phyloP scores from a whole-genome alignment of 495 filamentous ascomycete genomes.

The Arthonia radiata region DNA sequence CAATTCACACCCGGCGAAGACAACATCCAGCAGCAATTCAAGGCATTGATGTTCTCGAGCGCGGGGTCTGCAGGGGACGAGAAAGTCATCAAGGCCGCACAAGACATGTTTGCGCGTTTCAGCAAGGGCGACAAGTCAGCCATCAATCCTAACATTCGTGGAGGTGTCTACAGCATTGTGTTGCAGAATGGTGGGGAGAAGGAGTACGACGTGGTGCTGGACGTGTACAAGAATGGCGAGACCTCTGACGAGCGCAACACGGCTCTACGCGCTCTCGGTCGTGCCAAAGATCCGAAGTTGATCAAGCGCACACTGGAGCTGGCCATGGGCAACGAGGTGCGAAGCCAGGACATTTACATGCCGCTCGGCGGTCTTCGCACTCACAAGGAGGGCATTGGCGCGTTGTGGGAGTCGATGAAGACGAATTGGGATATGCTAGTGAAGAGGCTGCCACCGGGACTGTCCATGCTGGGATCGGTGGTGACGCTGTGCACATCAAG shows the following conservation, averaged over 20 bases:
- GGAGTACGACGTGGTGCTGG: slow-evolving; percentile 56
- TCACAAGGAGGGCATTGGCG: slow-evolving; percentile 54
- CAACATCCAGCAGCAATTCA: slow-evolving; percentile 75
- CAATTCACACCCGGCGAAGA: slow-evolving; percentile 57
- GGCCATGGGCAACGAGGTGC: slow-evolving; percentile 53
- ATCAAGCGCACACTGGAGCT: slow-evolving; percentile 47
- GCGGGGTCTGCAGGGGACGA: slow-evolving; percentile 43
- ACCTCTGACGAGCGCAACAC: slow-evolving; percentile 89
- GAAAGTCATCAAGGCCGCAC: slow-evolving; percentile 31
- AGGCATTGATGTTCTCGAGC: slow-evolving; percentile 39
- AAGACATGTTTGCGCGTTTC: slow-evolving; percentile 51
- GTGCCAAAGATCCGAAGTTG: slow-evolving; percentile 48
- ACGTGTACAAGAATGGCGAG: slow-evolving; percentile 63
- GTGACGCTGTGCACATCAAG: slow-evolving; percentile 62
- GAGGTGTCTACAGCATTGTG: slow-evolving; percentile 44
- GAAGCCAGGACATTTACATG: slow-evolving; percentile 90
- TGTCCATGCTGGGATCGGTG: slow-evolving; percentile 65
- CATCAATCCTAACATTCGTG: slow-evolving; percentile 48
- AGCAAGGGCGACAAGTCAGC: slow-evolving; percentile 38
- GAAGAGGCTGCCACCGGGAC: slow-evolving; percentile 54
- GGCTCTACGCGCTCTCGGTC: slow-evolving; percentile 67
- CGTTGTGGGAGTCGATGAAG: slow-evolving; percentile 62
- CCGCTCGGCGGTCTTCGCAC: slow-evolving; percentile 53
- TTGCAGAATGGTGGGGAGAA: slow-evolving; percentile 46
- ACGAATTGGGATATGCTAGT: slow-evolving; percentile 63